These are phyloP conservation scores for Arthroderma sp. DNA, from an alignment of 2,329 filamentous ascomycete species.

Conservation along the genomic window DNA sequence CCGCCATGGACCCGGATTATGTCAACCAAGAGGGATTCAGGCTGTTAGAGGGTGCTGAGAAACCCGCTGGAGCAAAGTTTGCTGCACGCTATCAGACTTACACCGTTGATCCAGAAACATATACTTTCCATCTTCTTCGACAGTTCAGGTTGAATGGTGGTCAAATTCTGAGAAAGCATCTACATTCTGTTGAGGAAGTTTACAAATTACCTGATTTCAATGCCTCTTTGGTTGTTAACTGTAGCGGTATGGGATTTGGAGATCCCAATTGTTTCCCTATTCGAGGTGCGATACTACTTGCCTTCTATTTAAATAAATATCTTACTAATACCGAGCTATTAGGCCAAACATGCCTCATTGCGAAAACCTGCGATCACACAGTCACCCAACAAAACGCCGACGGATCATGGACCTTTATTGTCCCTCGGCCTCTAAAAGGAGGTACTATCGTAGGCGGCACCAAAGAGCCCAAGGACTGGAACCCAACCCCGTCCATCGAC, in stretches of 20 bases:
- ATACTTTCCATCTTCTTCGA: conserved; percentile 28
- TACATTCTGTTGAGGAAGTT: conserved; percentile 20
- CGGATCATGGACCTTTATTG: conserved; percentile 49
- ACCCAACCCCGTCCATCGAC: conserved; percentile 34
- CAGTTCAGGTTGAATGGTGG: conserved; percentile 29
- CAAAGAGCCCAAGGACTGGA: conserved; percentile 47
- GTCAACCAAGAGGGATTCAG: conserved; percentile 24
- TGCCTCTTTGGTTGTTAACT: conserved; percentile 31
- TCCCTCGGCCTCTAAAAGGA: conserved; percentile 48
- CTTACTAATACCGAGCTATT: background rate
- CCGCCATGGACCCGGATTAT: conserved; percentile 25
- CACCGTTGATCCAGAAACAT: conserved; percentile 32
- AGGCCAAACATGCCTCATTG: conserved; percentile 37
- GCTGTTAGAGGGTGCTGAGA: conserved; percentile 16
- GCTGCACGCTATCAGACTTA: conserved; percentile 30
- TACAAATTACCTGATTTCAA: conserved; percentile 22
- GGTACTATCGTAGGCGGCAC: conserved; percentile 55
- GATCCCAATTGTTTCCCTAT: conserved; percentile 33
- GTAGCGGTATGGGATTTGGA: conserved; percentile 30
- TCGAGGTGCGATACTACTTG: conserved; percentile 18
- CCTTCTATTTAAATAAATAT: background rate
- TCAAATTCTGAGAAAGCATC: conserved; percentile 10
- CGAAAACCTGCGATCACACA: conserved; percentile 30
- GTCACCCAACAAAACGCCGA: conserved; percentile 51
- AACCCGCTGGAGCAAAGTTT: conserved; percentile 26